Percentiles rank a stretch among this genome's conserved stretches.
Evolutionary conservation across 106 monocot species (phyloP).

Genomic region (Narthecium ossifragum): DNA sequence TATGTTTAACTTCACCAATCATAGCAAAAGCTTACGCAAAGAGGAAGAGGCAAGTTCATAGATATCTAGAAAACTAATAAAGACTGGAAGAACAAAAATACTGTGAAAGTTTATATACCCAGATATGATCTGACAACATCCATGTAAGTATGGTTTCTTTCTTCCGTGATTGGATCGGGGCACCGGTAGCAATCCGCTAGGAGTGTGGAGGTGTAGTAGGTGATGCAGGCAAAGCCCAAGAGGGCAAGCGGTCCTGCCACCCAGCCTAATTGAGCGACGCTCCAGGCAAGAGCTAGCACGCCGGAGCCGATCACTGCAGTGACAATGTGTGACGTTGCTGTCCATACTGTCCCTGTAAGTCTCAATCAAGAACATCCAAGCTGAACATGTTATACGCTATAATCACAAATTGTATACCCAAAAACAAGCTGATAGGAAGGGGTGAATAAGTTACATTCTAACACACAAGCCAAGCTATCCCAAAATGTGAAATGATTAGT

Average conservation of each 20-base stretch:
- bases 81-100: neutral
- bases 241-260: slow-evolving; percentile 25
- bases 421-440: too few species aligned
- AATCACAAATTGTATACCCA: too few species aligned
- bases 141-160: slow-evolving; percentile 51
- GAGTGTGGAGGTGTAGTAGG: slow-evolving; percentile 45
- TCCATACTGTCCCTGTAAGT: slow-evolving; percentile 33
- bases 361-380: too few species aligned
- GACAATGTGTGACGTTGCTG: slow-evolving; percentile 25
- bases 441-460: too few species aligned
- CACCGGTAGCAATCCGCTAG: slow-evolving; percentile 43
- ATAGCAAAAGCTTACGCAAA: neutral
- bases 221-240: slow-evolving; percentile 33
- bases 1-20: too few species aligned
- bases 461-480: too few species aligned
- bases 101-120: slow-evolving; percentile 14
- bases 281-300: slow-evolving; percentile 33
- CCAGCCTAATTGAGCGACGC: slow-evolving; percentile 40
- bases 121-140: slow-evolving; percentile 50
- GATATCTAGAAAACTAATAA: neutral
- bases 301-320: slow-evolving; percentile 35
- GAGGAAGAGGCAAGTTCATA: neutral
- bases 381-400: too few species aligned
- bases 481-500: too few species aligned
- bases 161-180: slow-evolving; percentile 35